Percentiles rank a stretch among this genome's conserved stretches.
phyloP scores from a whole-genome alignment of 2,329 filamentous ascomycete genomes.

The Zymoseptoria tritici region DNA sequence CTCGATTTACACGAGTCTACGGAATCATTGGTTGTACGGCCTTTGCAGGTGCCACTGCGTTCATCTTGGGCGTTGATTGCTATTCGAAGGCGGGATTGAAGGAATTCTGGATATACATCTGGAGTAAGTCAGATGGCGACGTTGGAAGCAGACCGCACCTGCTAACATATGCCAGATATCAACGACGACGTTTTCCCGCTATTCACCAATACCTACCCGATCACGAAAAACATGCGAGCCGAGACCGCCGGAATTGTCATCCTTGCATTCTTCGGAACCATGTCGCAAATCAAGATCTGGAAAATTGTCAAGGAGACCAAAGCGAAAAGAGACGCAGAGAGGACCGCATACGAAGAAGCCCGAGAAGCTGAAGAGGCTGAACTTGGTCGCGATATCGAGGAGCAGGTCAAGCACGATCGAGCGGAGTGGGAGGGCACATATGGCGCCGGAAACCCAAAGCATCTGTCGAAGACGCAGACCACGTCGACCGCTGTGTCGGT shows the following conservation, averaged over 20 bases:
- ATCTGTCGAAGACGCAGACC: slow-evolving; percentile 29
- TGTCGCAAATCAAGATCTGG: slow-evolving; percentile 84
- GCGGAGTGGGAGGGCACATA: slow-evolving; percentile 72
- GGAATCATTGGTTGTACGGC: slow-evolving; percentile 68
- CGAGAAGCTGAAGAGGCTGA: slow-evolving; percentile 59
- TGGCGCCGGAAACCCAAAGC: slow-evolving; percentile 46
- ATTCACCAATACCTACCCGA: slow-evolving; percentile 67
- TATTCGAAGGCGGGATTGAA: slow-evolving; percentile 85
- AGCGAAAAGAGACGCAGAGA: slow-evolving; percentile 39
- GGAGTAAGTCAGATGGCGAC: slow-evolving; percentile 48
- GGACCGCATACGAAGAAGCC: slow-evolving; percentile 49
- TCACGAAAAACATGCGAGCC: slow-evolving; percentile 78
- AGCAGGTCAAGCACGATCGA: slow-evolving; percentile 54
- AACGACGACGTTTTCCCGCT: slow-evolving; percentile 76
- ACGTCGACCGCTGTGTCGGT: slow-evolving; percentile 46
- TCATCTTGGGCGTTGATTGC: slow-evolving; percentile 81
- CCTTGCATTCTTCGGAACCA: slow-evolving; percentile 63
- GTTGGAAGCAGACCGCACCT: background rate
- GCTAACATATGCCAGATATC: slow-evolving; percentile 42
- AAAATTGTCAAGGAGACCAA: slow-evolving; percentile 58
- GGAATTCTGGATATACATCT: slow-evolving; percentile 93
- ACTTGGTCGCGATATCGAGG: slow-evolving; percentile 58
- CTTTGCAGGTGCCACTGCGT: slow-evolving; percentile 71
- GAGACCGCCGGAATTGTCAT: slow-evolving; percentile 74
- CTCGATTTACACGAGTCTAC: slow-evolving; percentile 68